A percentile compares a stretch with the other conserved stretches of the same genome.
These are phyloP conservation scores for Euphorbia lathyris DNA, from an alignment of 345 rosid species.

Conservation along the genomic window DNA sequence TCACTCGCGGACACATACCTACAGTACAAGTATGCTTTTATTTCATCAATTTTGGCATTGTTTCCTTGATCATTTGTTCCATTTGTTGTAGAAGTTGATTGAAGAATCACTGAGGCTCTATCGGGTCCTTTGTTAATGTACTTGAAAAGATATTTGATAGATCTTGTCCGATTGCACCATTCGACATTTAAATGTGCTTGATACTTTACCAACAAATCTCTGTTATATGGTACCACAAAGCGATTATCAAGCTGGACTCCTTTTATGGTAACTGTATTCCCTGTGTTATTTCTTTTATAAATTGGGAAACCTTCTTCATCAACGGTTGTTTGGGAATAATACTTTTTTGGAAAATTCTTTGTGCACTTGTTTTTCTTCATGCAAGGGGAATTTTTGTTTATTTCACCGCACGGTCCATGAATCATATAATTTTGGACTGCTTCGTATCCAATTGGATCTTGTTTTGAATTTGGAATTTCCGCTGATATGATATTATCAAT, in stretches of 20 bases:
- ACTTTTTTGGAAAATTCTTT: not conserved
- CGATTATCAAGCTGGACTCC: no score
- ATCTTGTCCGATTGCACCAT: not conserved
- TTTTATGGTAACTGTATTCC: no score
- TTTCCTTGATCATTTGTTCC: not conserved
- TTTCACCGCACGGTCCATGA: not conserved
- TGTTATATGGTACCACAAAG: not conserved
- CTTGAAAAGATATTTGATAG: not conserved
- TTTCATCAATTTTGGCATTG: not conserved
- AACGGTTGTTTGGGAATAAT: not conserved
- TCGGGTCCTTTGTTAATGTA: not conserved
- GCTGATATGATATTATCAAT: not conserved
- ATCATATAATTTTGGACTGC: not conserved
- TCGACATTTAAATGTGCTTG: not conserved
- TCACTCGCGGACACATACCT: no score
- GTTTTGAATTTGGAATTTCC: not conserved
- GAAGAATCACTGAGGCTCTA: no score
- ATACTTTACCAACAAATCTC: not conserved
- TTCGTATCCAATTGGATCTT: not conserved
- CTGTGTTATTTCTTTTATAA: not conserved
- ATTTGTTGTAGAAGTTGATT: no score
- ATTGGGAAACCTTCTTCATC: not conserved
- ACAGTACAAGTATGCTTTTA: not conserved
- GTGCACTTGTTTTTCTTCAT: not conserved
- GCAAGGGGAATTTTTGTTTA: not conserved